Base-by-base conservation (phyloP, 2,329 filamentous ascomycete species). In the Mollisia scopiformis region DNA sequence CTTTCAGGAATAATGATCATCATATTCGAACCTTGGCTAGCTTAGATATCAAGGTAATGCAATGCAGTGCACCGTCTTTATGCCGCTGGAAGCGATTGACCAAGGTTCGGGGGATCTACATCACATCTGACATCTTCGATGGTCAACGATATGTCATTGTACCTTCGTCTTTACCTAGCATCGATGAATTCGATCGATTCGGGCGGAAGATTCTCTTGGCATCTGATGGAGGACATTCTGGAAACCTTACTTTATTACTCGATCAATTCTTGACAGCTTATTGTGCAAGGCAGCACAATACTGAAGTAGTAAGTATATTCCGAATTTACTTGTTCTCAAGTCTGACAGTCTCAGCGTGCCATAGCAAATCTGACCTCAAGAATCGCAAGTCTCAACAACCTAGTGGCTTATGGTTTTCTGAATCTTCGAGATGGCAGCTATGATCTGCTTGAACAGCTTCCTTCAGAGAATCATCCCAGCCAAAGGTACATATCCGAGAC, bases 391-490 rank as follows among this genome's bases (percentile, higher is more conserved):
- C 47, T 67, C 6, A 66, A 62, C n/a, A 60, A 61, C 10, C 52
- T 67, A 27, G 65, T 62, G 1, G 57, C 59, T 7, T 67, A 66
- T 31, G 63, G 65, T n/a, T 63, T 60, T 6, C 54, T 65, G 7
- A 59, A 67, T 14, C 33, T 67, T 3, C 51, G 57, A 33, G 63
- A 65, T 25, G 63, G 63, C 16, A 61, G 54, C 33, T 65, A 61
- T 41, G 56, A 63, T 28, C 57, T 65, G 10, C 58, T 65, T 2
- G 31, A 52, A 6, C 47, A 37, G 6, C 51, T 47, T 33, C 47
- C 41, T 23, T 27, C n/a, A 33, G 39, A 21, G 7, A 19, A 16
- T 6, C 21, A 27, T 16, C 35, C 47, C 13, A 46, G 52, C n/a
- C 47, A 57, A 28, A 60, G 41, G n/a, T 67, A 59, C 28, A 60